phyloP scores from a whole-genome alignment of 169 alveolate genomes.

The Eimeria zaria region DNA sequence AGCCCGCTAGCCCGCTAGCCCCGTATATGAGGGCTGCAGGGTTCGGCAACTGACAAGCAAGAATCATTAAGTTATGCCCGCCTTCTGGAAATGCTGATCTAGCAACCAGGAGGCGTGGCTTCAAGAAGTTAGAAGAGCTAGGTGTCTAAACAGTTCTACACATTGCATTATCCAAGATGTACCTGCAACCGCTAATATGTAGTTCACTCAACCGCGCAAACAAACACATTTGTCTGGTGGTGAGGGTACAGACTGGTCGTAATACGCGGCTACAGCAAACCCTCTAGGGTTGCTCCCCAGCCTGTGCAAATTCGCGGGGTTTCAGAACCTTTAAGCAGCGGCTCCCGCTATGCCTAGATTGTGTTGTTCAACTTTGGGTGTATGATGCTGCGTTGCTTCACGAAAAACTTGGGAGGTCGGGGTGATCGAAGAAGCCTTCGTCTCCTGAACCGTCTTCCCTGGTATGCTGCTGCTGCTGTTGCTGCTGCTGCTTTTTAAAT shows the following conservation, averaged over 20 bases:
- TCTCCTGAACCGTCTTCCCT: slow-evolving; percentile 31
- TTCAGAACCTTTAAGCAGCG: neutral
- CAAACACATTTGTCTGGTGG: neutral
- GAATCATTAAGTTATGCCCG: neutral
- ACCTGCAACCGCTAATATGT: neutral
- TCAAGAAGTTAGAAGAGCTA: too few species aligned
- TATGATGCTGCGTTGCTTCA: neutral
- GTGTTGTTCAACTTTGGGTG: neutral
- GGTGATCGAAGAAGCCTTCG: slow-evolving; percentile 59
- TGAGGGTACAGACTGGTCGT: neutral
- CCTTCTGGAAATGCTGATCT: neutral
- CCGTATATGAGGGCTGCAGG: neutral
- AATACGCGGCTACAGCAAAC: neutral
- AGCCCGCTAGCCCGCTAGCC: neutral
- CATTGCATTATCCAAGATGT: neutral
- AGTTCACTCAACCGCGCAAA: neutral
- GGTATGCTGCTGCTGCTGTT: slow-evolving; percentile 1
- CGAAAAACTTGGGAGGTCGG: slow-evolving; percentile 4
- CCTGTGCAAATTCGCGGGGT: neutral
- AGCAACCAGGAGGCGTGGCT: neutral
- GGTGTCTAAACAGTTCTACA: neutral
- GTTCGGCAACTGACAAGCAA: neutral
- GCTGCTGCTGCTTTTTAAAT: slow-evolving; percentile 39
- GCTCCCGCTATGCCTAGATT: neutral
- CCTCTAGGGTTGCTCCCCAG: slow-evolving; percentile 8